Base-by-base conservation (phyloP, 2,329 filamentous ascomycete species). In the Sordariomycetes sp. region DNA sequence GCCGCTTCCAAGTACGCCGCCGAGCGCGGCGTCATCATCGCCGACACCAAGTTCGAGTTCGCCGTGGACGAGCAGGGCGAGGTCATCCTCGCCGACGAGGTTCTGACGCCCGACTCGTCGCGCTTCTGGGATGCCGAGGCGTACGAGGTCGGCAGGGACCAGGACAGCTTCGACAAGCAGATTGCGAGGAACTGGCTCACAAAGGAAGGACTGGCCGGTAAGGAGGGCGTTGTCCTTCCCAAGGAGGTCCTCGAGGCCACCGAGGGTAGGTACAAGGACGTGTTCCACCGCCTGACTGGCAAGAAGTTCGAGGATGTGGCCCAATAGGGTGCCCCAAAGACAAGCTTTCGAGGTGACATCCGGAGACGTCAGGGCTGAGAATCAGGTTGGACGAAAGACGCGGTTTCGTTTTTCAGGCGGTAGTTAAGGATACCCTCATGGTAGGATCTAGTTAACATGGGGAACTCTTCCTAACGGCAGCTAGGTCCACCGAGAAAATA, bases 81-180 rank as follows among this genome's bases (percentile, higher is more conserved):
- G 59, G 63, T 71, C 5, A 64, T 68, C 32, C 61, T 71, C 56
- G 83, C 91, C 4, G 90, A 96, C 67, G 90, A 96, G 74, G 89
- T 95, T 24, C 75, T 96, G 60, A 95, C 90, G 8, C 90, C 91
- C 2, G 87, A 90, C 69, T 87, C 82, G 58, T 93, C 88, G 55
- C 82, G 92, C 18, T 96, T 96, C 79, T 97, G 93, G 92, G 85
- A 86, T 1, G 82, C 80, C 62, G 84, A 84, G 51, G 78, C 78
- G 68, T 69, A 67, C 56, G 79, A 85, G 68, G 72, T 88, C 20
- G 91, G 92, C 1, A 79, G 78, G 61, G 80, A 87, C 59, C 90
- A 95, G 75, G 80, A 87, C 58, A 94, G 89, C 72, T 94, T 93
- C 64, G 92, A 97, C 70, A 97, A 97, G 79, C 88, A 92, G 74